Evolutionary conservation across 495 filamentous ascomycete species (phyloP).

Genomic region (Terfezia claveryi): DNA sequence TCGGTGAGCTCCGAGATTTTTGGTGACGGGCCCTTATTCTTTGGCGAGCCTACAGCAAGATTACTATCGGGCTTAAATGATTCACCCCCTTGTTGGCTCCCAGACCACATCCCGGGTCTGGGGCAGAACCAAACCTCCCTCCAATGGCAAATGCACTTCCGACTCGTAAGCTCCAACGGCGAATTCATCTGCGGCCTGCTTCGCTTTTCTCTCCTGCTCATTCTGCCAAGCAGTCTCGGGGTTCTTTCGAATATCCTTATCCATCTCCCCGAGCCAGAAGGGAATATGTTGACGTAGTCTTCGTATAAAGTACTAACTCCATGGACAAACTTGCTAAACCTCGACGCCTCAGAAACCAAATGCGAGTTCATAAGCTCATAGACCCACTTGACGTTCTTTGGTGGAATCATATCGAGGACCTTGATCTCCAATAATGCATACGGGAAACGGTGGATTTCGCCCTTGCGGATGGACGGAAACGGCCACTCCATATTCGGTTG

Average conservation of each 20-base stretch:
- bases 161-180: slow-evolving; percentile 57
- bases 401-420: slow-evolving; percentile 23
- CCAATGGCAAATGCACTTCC: slow-evolving; percentile 20
- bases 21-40: neutral
- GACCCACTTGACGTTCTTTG: slow-evolving; percentile 50
- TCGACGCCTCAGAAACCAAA: slow-evolving; percentile 65
- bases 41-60: neutral
- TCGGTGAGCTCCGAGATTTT: neutral
- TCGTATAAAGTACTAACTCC: slow-evolving; percentile 81
- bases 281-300: slow-evolving; percentile 84
- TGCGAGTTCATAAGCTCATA: slow-evolving; percentile 79
- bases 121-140: slow-evolving; percentile 25
- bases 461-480: slow-evolving; percentile 62
- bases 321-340: slow-evolving; percentile 93
- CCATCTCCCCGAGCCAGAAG: slow-evolving; percentile 81
- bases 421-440: slow-evolving; percentile 87
- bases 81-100: slow-evolving; percentile 10
- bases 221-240: slow-evolving; percentile 78
- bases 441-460: slow-evolving; percentile 81
- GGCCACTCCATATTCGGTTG: slow-evolving; percentile 61
- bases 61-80: neutral
- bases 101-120: slow-evolving; percentile 4
- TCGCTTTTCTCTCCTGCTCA: slow-evolving; percentile 55
- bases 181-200: slow-evolving; percentile 58
- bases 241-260: slow-evolving; percentile 80